phyloP scores from a whole-genome alignment of 805 yeast genomes.

The Cyberlindnera lachancei region DNA sequence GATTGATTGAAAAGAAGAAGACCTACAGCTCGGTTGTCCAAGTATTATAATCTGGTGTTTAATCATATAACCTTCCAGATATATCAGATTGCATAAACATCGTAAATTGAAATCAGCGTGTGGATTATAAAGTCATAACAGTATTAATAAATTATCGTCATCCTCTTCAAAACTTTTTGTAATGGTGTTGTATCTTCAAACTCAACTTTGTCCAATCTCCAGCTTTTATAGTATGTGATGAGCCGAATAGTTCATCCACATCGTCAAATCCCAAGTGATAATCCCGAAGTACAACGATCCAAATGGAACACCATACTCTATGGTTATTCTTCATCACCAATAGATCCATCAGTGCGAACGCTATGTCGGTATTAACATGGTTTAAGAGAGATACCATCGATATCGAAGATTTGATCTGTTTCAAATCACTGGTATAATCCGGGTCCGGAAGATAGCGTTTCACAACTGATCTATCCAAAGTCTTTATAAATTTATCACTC shows the following conservation, averaged over 20 bases:
- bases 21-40: no score
- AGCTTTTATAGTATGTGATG: constrained; percentile 3
- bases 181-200: constrained; percentile 12
- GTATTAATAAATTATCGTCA: no score
- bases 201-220: constrained; percentile 16
- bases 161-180: constrained; percentile 18
- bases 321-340: constrained; percentile 23
- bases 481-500: constrained; percentile 14
- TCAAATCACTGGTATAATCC: constrained; percentile 6
- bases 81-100: no score
- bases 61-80: no score
- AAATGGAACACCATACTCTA: constrained; percentile 32
- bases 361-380: constrained; percentile 4
- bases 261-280: constrained; percentile 44
- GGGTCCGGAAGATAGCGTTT: constrained; percentile 7
- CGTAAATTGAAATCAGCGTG: no score
- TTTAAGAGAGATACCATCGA: constrained; percentile 3
- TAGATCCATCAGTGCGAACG: constrained; percentile 16
- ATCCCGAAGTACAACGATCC: constrained; percentile 35
- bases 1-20: no score
- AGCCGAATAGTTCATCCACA: constrained; percentile 20
- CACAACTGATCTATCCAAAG: constrained; percentile 9
- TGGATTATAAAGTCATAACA: no score
- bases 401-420: constrained; percentile 6
- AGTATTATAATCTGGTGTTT: no score